Base-by-base conservation (phyloP, 2,329 filamentous ascomycete genomes). In the Xylaria arbuscula region DNA sequence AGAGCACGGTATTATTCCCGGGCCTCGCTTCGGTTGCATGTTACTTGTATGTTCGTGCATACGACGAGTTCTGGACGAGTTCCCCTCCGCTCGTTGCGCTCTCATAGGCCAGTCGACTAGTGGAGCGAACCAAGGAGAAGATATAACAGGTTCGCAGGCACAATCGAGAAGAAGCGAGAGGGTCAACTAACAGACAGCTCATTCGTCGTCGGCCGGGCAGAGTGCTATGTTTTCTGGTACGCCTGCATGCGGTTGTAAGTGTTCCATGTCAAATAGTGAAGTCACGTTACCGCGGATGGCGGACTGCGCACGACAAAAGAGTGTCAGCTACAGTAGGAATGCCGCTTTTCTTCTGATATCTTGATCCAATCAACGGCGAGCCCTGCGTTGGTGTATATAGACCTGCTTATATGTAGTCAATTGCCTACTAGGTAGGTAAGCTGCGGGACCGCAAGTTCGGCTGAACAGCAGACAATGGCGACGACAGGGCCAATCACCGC, bases 311-410 rank as follows among this genome's bases (percentile, higher is more conserved):
- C 11, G 22, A 50, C 2, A 50, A 10, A 4, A 28, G 9, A 47
- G 51, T 42, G 42, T 50, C 47, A 57, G 63, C 58, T 50, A n/a
- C n/a, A n/a, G n/a, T n/a, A 50, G 15, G 15, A 65, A 45, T 45
- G 9, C 42, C 56, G 40, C 47, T 42, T 15, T 47, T 53, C 22
- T 50, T 40, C 9, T 38, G 34, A 15, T 34, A 28, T 11, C 34
- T 59, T 19, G 17, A 62, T 36, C 64, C 59, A 64, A 67, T 67
- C 54, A 58, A 42, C 22, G 48, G 36, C 38, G 38, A 24, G 54
- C 53, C 19, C 45, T 9, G n/a, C 38, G 19, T 28, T 56, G 19
- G 19, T 53, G 15, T 24, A 22, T 53, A 10, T 54, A 19, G 15
- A 34, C 28, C 9, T 54, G 17, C n/a, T 24, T 53, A n/a, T 24